Percentiles rank a stretch among this genome's conserved stretches.
phyloP scores from a whole-genome alignment of 345 rosid genomes.

The Erysimum cheiranthoides region DNA sequence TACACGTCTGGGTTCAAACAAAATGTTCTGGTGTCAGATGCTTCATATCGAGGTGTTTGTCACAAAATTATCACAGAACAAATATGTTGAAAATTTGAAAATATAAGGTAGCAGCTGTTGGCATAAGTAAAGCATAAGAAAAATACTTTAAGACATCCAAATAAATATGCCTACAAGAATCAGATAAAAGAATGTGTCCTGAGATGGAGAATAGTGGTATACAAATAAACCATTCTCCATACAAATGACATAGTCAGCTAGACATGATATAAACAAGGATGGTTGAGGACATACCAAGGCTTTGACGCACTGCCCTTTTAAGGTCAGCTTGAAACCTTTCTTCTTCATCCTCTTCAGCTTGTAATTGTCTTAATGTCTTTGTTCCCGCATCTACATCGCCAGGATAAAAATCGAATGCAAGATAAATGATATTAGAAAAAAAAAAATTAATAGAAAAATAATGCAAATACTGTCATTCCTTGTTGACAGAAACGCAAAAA shows the following conservation, averaged over 20 bases:
- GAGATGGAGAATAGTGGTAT: neutral
- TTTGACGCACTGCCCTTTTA: conserved; percentile 79
- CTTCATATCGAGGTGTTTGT: conserved; percentile 9
- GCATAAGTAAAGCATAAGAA: neutral
- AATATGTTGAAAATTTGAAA: neutral
- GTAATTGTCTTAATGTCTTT: conserved; percentile 73
- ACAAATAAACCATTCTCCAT: neutral
- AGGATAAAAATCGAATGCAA: conserved; percentile 41
- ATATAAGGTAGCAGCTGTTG: neutral
- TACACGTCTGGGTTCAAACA: conserved; percentile 59
- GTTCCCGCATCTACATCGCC: conserved; percentile 54
- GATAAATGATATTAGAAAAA: conserved; percentile 10
- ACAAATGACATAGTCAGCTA: conserved; percentile 6
- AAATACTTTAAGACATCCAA: neutral
- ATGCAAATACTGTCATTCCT: conserved; percentile 14
- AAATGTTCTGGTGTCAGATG: conserved; percentile 31
- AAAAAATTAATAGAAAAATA: neutral
- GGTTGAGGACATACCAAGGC: conserved; percentile 65
- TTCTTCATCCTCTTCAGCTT: conserved; percentile 85
- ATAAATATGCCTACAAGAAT: neutral
- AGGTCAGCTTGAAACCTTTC: conserved; percentile 96
- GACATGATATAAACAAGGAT: conserved; percentile 25
- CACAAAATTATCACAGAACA: conserved; percentile 22
- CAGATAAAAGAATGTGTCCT: neutral
- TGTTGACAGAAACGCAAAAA: conserved; percentile 8